Percentiles rank a stretch among this genome's conserved stretches.
These are phyloP conservation scores for Tardiomyces digboiensis DNA, from an alignment of 1,139 yeast species.

Conservation along the genomic window DNA sequence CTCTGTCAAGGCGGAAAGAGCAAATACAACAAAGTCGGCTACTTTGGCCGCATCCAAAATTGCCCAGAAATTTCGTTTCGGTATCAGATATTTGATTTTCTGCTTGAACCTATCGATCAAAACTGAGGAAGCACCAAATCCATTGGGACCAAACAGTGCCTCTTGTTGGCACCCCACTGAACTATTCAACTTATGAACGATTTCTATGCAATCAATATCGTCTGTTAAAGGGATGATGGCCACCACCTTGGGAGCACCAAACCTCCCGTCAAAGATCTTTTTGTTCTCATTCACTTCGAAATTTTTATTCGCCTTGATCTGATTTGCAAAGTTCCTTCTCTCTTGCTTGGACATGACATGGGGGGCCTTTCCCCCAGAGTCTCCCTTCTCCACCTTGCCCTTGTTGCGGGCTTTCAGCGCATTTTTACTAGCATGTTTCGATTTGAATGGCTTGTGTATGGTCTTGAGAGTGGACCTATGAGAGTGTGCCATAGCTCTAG, in stretches of 20 bases:
- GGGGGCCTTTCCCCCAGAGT: conserved; percentile 29
- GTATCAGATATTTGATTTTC: conserved; percentile 63
- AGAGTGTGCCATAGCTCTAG: background rate
- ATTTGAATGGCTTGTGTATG: conserved; percentile 82
- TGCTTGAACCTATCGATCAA: conserved; percentile 59
- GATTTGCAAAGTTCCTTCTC: conserved; percentile 72
- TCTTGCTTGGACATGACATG: conserved; percentile 48
- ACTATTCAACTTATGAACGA: conserved; percentile 37
- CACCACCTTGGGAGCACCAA: conserved; percentile 76
- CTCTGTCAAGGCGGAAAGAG: conserved; percentile 76
- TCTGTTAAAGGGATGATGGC: conserved; percentile 72
- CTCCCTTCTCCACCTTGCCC: conserved; percentile 80
- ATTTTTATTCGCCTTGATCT: conserved; percentile 66
- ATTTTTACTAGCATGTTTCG: conserved; percentile 88
- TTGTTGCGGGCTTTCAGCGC: conserved; percentile 68
- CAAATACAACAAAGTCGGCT: conserved; percentile 83
- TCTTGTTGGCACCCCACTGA: conserved; percentile 15
- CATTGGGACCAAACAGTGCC: background rate
- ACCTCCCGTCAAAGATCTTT: conserved; percentile 67
- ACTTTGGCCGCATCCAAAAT: conserved; percentile 82
- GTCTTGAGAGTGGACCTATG: conserved; percentile 80
- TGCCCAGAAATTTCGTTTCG: conserved; percentile 54
- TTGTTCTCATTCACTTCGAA: conserved; percentile 36
- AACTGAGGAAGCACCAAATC: conserved; percentile 24
- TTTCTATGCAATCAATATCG: conserved; percentile 53